A percentile compares a stretch with the other conserved stretches of the same genome.
These are phyloP conservation scores for Tricholoma flavovirens DNA, from an alignment of 768 basidiomycete species.

Conservation along the genomic window DNA sequence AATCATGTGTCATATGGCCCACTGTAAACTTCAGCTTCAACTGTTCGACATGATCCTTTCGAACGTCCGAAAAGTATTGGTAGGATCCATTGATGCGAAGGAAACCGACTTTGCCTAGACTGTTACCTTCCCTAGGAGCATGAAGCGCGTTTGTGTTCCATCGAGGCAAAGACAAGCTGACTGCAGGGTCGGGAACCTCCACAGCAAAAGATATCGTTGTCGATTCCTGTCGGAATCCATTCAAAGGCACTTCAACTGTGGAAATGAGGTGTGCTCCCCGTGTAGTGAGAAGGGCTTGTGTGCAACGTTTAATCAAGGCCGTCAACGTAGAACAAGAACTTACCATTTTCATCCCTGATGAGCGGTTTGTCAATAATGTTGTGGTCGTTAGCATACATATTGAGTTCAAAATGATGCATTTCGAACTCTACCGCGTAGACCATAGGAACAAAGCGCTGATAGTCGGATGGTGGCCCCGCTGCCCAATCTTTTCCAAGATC, in stretches of 20 bases:
- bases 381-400: constrained; percentile 88
- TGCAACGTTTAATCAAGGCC: background rate
- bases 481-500: constrained; percentile 94
- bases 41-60: constrained; percentile 71
- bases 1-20: constrained; percentile 11
- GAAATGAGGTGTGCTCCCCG: constrained; percentile 52
- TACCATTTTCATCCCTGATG: constrained; percentile 80
- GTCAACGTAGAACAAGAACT: constrained; percentile 3
- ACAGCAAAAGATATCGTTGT: constrained; percentile 62
- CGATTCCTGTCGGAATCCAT: constrained; percentile 65
- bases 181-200: constrained; percentile 49
- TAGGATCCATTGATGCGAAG: constrained; percentile 67
- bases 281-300: constrained; percentile 65
- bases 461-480: constrained; percentile 75
- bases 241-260: constrained; percentile 56
- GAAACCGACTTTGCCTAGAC: constrained; percentile 52
- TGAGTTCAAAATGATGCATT: constrained; percentile 70
- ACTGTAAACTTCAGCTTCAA: constrained; percentile 65
- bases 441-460: constrained; percentile 79
- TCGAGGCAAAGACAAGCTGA: constrained; percentile 68
- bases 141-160: constrained; percentile 87
- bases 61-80: constrained; percentile 62
- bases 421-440: constrained; percentile 66
- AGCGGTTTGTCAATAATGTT: constrained; percentile 93
- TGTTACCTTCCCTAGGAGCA: constrained; percentile 51